These are phyloP conservation scores for Stagonosporopsis tanaceti DNA, from an alignment of 2,329 filamentous ascomycete species.

Conservation along the genomic window DNA sequence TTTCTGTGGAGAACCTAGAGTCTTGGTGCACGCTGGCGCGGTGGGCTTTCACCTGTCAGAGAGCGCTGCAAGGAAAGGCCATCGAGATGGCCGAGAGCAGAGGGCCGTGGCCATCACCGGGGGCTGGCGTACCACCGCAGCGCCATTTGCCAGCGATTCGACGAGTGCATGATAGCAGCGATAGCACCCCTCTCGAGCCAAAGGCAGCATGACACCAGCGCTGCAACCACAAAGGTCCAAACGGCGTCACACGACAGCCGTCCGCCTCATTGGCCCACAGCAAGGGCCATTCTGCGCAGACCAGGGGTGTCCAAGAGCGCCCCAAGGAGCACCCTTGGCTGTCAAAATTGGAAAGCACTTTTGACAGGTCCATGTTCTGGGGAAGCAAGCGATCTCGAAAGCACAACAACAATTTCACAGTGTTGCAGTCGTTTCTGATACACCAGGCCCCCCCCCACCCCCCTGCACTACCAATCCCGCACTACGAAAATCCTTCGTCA, in stretches of 20 bases:
- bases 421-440: background rate
- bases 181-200: slow-evolving; percentile 4
- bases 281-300: slow-evolving; percentile 9
- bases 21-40: slow-evolving; percentile 19
- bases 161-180: slow-evolving; percentile 5
- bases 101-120: slow-evolving; percentile 1
- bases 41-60: slow-evolving; percentile 23
- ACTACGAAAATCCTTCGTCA: slow-evolving; percentile 14
- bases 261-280: slow-evolving; percentile 21
- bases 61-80: slow-evolving; percentile 14
- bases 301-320: slow-evolving; percentile 1
- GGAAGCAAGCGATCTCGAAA: slow-evolving; percentile 18
- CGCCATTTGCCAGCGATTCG: slow-evolving; percentile 6
- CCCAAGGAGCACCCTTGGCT: slow-evolving; percentile 24
- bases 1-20: slow-evolving; percentile 27
- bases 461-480: background rate
- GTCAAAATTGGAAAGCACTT: slow-evolving; percentile 2
- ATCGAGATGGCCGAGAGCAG: slow-evolving; percentile 1
- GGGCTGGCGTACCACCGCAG: slow-evolving; percentile 20
- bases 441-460: too few species aligned
- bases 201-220: slow-evolving; percentile 6
- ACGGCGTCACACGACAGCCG: slow-evolving; percentile 22
- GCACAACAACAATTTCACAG: background rate
- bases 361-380: slow-evolving; percentile 16
- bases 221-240: slow-evolving; percentile 4